These are phyloP conservation scores for Thelephora aurantiotincta DNA, from an alignment of 768 basidiomycete species.

Conservation along the genomic window DNA sequence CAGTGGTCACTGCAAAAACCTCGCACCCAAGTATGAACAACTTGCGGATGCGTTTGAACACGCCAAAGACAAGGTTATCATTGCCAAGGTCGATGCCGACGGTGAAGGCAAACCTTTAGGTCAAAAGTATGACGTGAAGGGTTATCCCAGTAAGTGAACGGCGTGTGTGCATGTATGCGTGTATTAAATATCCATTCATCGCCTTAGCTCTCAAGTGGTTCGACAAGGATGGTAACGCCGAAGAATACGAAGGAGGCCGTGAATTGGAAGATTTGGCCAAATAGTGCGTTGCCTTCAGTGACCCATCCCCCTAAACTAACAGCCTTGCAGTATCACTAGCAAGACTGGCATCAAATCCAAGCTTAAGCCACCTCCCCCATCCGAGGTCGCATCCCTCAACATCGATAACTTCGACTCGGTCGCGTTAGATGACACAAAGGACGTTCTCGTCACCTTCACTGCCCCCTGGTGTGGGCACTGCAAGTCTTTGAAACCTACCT, in stretches of 20 bases:
- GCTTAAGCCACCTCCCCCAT: slow-evolving; percentile 74
- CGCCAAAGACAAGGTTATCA: slow-evolving; percentile 67
- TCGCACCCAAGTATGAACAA: slow-evolving; percentile 80
- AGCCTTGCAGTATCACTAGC: slow-evolving; percentile 40
- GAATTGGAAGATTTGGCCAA: slow-evolving; percentile 64
- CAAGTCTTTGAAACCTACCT: slow-evolving; percentile 78
- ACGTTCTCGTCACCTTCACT: slow-evolving; percentile 78
- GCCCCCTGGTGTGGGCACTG: slow-evolving; percentile 93
- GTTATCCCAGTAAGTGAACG: slow-evolving; percentile 66
- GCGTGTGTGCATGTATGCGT: neutral
- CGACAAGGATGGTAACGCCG: slow-evolving; percentile 42
- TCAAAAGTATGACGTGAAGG: slow-evolving; percentile 63
- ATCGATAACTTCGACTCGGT: slow-evolving; percentile 61
- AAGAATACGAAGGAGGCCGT: slow-evolving; percentile 63
- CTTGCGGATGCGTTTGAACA: slow-evolving; percentile 78
- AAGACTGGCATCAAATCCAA: slow-evolving; percentile 78
- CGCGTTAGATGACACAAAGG: slow-evolving; percentile 57
- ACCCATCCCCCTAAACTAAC: neutral
- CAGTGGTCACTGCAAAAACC: slow-evolving; percentile 85
- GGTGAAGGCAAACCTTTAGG: slow-evolving; percentile 71
- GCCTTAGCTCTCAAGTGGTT: slow-evolving; percentile 87
- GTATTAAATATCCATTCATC: slow-evolving; percentile 2
- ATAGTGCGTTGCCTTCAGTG: slow-evolving; percentile 39
- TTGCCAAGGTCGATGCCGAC: slow-evolving; percentile 91
- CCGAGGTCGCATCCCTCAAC: slow-evolving; percentile 54